Percentiles rank a stretch among this genome's conserved stretches.
Evolutionary conservation across 1,284 basidiomycete species (phyloP).

Genomic region (Moesziomyces sp.): DNA sequence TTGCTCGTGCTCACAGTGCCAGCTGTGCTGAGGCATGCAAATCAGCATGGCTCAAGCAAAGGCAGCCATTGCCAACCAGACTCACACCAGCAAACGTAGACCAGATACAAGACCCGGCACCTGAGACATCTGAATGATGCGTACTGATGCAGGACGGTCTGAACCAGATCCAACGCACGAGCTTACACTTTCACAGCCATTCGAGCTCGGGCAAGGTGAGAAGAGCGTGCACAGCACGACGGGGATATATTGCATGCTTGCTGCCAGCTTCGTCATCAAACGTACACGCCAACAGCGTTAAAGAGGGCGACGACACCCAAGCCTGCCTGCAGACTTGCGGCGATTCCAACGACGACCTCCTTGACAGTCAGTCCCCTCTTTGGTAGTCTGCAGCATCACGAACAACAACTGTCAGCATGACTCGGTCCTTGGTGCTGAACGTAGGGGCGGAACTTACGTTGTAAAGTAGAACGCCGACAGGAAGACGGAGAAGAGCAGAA

Average conservation of each 20-base stretch:
- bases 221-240: not conserved
- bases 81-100: too few relatives aligned
- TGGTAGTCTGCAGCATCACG: conserved; percentile 39
- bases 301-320: conserved; percentile 61
- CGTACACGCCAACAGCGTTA: conserved; percentile 63
- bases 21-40: too few relatives aligned
- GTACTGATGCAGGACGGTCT: too few relatives aligned
- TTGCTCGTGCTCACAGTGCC: too few relatives aligned
- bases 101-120: too few relatives aligned
- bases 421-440: not conserved
- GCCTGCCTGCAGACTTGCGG: conserved; percentile 54
- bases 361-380: conserved; percentile 26
- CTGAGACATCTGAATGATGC: too few relatives aligned
- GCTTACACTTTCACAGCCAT: too few relatives aligned
- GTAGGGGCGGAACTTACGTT: conserved; percentile 43
- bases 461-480: conserved; percentile 60
- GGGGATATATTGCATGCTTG: conserved; percentile 16
- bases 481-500: conserved; percentile 51
- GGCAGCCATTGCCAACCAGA: too few relatives aligned
- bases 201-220: too few relatives aligned
- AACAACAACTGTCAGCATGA: not conserved
- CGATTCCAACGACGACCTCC: conserved; percentile 45
- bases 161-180: too few relatives aligned
- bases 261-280: conserved; percentile 19
- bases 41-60: too few relatives aligned